phyloP scores from a whole-genome alignment of 345 rosid species.

The Hibiscus syriacus region DNA sequence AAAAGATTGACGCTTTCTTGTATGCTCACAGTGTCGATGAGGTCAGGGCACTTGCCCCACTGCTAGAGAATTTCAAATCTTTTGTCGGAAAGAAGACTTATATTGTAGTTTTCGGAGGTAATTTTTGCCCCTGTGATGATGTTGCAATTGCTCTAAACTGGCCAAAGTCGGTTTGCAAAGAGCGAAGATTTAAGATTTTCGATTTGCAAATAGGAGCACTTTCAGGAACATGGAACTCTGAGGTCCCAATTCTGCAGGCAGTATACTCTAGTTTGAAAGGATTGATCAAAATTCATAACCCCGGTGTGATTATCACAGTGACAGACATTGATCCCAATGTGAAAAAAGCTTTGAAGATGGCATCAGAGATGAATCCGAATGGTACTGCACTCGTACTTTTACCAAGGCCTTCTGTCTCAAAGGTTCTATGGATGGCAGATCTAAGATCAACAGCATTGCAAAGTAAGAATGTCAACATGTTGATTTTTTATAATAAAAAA shows the following conservation, averaged over 20 bases:
- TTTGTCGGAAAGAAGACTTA: conserved; percentile 88
- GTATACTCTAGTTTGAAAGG: conserved; percentile 93
- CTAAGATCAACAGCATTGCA: conserved; percentile 88
- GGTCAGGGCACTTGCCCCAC: no score
- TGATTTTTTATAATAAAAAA: background rate
- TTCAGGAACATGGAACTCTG: conserved; percentile 43
- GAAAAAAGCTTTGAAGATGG: conserved; percentile 54
- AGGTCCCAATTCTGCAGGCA: conserved; percentile 65
- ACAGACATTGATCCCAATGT: no score
- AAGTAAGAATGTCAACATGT: conserved; percentile 44
- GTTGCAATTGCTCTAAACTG: conserved; percentile 72
- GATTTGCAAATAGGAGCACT: conserved; percentile 64
- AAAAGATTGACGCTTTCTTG: no score
- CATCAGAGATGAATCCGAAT: conserved; percentile 18
- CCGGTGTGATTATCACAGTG: no score
- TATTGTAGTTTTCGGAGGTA: conserved; percentile 73
- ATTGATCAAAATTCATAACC: conserved; percentile 73
- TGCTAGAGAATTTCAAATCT: no score
- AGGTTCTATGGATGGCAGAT: no score
- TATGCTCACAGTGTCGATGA: no score
- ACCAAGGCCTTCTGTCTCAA: no score
- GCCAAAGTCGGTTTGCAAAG: no score
- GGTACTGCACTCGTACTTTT: conserved; percentile 42
- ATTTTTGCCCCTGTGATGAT: conserved; percentile 75
- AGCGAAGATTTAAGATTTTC: conserved; percentile 85